These are phyloP conservation scores for Cyathus pygmaeus DNA, from an alignment of 1,284 basidiomycete species.

Conservation along the genomic window DNA sequence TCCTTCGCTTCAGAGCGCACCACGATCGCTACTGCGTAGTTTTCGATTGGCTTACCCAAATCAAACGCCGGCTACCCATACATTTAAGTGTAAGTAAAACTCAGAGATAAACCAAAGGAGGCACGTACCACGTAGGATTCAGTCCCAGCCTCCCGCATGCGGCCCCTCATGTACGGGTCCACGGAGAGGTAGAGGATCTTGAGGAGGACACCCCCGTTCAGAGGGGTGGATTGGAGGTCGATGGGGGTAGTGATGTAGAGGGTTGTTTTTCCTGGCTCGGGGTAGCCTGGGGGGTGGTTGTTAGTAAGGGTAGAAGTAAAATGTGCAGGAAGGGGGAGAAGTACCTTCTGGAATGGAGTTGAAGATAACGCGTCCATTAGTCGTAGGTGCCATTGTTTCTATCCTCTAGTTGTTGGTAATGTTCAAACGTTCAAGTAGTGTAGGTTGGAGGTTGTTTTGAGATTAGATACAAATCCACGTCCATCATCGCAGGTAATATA, in stretches of 20 bases:
- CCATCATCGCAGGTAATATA: too few relatives aligned
- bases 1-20: constrained; percentile 52
- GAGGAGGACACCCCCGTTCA: constrained; percentile 63
- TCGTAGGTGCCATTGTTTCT: constrained; percentile 37
- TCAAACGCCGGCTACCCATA: constrained; percentile 34
- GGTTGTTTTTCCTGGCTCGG: constrained; percentile 58
- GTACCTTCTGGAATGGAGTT: constrained; percentile 43
- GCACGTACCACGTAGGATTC: constrained; percentile 37
- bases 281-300: constrained; percentile 44
- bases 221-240: constrained; percentile 57
- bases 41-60: constrained; percentile 48
- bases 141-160: constrained; percentile 43
- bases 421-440: neutral
- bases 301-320: neutral
- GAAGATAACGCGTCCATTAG: constrained; percentile 50
- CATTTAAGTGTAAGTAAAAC: neutral
- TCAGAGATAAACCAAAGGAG: neutral
- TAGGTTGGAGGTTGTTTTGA: too few relatives aligned
- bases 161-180: constrained; percentile 61
- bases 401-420: neutral
- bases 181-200: constrained; percentile 58
- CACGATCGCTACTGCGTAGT: constrained; percentile 53
- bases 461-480: too few relatives aligned
- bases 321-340: neutral
- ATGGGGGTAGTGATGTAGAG: constrained; percentile 60